Conservation (phyloP, 2,329 filamentous ascomycete species). For the Aspergillus niger region DNA sequence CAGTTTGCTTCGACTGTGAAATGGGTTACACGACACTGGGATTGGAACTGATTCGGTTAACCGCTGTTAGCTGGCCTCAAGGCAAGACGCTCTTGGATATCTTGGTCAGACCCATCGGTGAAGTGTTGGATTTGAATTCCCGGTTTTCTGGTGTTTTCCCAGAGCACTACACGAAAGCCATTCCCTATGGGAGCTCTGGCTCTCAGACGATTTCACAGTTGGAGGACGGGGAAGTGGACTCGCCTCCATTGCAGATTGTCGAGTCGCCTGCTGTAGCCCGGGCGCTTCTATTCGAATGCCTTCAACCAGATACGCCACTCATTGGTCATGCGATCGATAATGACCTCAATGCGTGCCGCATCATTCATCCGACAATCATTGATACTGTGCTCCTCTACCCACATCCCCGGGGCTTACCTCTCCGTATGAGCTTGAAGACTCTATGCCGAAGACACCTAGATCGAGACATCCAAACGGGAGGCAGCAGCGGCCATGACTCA, state of each 20-base stretch:
- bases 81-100: slow-evolving; percentile 77
- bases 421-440: slow-evolving; percentile 73
- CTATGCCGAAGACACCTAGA: slow-evolving; percentile 71
- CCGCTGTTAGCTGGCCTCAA: slow-evolving; percentile 82
- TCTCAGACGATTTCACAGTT: slow-evolving; percentile 25
- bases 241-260: slow-evolving; percentile 68
- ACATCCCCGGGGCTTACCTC: slow-evolving; percentile 73
- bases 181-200: slow-evolving; percentile 51
- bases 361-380: slow-evolving; percentile 81
- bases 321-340: slow-evolving; percentile 96
- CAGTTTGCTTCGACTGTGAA: slow-evolving; percentile 89
- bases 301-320: slow-evolving; percentile 76
- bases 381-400: slow-evolving; percentile 86
- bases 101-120: slow-evolving; percentile 79
- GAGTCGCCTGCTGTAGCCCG: slow-evolving; percentile 74
- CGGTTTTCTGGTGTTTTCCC: slow-evolving; percentile 84
- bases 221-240: slow-evolving; percentile 24
- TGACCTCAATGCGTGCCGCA: slow-evolving; percentile 80
- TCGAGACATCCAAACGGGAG: slow-evolving; percentile 75
- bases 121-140: slow-evolving; percentile 87
- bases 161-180: slow-evolving; percentile 72
- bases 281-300: slow-evolving; percentile 71
- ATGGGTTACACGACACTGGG: slow-evolving; percentile 94
- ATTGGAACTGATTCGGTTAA: slow-evolving; percentile 85
- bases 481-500: slow-evolving; percentile 75